Evolutionary conservation across 2,329 filamentous ascomycete genomes (phyloP), one percentile per base, ranked within the genome.

Genomic region (Penicillium thymicola): DNA sequence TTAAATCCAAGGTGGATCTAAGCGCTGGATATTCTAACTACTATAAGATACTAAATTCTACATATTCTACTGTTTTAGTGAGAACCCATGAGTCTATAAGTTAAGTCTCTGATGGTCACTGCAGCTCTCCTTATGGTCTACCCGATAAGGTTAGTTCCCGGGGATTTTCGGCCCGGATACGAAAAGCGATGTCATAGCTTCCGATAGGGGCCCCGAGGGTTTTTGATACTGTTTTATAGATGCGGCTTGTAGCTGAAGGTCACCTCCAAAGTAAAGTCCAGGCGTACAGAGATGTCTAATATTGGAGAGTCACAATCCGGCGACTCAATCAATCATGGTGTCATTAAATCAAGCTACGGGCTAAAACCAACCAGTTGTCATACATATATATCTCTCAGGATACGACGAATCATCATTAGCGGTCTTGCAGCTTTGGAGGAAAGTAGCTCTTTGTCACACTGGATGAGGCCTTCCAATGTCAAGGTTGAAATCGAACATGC

Each of bases 141-240:
- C 62, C 61, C 55, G 53, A 55, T 64, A 54, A 48, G 62, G 65
- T 62, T 64, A 59, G 60, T n/a, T 48, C 60, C 51, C 61, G 67
- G 69, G 58, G 65, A 63, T 65, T 64, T 50, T 68, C 67, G 69
- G 68, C 59, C 55, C 40, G 13, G 23, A 23, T 18, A 55, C 51
- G 54, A 58, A 51, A 41, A 51, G 25, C 18, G 34, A 36, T 48
- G 44, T 46, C 21, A n/a, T 45, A 25, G 18, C 32, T 59, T 34
- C 57, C 43, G 57, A 36, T 23, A 3, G 9, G 13, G 36, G 5
- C 2, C 5, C 37, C 5, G 18, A 13, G 16, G 21, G 8, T 6
- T n/a, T 42, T 42, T 46, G 21, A 32, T 23, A 10, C 23, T 32
- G 4, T 23, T 23, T 1, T 32, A 8, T 9, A 34, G 42, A 44